Percentiles rank a stretch among this genome's conserved stretches.
These are phyloP conservation scores for Anthracocystis walkeri DNA, from an alignment of 1,284 basidiomycete species.

Conservation along the genomic window DNA sequence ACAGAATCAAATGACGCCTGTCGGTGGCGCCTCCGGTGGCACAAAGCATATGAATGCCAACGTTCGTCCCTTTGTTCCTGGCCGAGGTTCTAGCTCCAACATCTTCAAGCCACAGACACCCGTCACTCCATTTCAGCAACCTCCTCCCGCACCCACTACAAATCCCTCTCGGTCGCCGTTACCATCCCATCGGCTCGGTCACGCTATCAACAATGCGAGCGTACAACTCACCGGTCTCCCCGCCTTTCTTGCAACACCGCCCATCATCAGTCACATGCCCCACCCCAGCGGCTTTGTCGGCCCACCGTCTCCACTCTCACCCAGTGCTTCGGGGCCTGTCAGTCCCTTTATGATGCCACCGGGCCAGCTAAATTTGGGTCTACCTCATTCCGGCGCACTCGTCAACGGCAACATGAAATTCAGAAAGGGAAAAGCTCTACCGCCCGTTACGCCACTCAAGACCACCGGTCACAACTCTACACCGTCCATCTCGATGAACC, in stretches of 20 bases:
- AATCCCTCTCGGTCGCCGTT: slow-evolving; percentile 23
- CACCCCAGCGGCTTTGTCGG: slow-evolving; percentile 15
- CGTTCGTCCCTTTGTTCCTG: slow-evolving; percentile 40
- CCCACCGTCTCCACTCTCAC: slow-evolving; percentile 40
- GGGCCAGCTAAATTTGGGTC: slow-evolving; percentile 5
- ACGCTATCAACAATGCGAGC: slow-evolving; percentile 34
- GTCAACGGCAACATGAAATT: slow-evolving; percentile 18
- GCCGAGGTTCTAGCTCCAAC: neutral
- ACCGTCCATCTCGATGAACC: slow-evolving; percentile 59
- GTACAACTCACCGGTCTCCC: slow-evolving; percentile 47
- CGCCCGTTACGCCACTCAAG: slow-evolving; percentile 56
- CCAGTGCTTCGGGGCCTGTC: slow-evolving; percentile 15
- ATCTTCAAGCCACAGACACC: slow-evolving; percentile 24
- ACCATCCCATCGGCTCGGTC: slow-evolving; percentile 24
- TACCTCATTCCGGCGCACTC: slow-evolving; percentile 10
- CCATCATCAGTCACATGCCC: slow-evolving; percentile 23
- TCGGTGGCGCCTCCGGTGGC: slow-evolving; percentile 18
- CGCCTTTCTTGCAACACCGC: slow-evolving; percentile 36
- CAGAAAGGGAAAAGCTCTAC: slow-evolving; percentile 33
- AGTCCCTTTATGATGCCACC: slow-evolving; percentile 28
- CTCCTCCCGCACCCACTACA: neutral
- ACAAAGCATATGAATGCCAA: slow-evolving; percentile 33
- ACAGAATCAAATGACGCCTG: slow-evolving; percentile 37
- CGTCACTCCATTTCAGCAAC: slow-evolving; percentile 6
- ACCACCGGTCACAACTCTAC: slow-evolving; percentile 62